Evolutionary conservation across 495 filamentous ascomycete genomes (phyloP), one percentile per base, ranked within the genome.

Genomic region (Parathielavia appendiculata): DNA sequence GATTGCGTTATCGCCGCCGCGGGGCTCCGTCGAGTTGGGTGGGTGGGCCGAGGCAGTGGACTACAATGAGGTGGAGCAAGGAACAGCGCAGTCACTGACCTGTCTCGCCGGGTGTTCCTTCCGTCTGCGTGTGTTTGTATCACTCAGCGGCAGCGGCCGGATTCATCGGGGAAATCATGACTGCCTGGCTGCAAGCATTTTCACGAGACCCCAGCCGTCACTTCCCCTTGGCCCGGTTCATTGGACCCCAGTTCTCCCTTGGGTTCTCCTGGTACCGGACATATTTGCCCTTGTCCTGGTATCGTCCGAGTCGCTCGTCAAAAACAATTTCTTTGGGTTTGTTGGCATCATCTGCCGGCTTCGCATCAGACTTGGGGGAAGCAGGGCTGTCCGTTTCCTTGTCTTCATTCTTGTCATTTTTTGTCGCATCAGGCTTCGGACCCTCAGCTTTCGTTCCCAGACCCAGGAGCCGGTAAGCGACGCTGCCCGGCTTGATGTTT

Each of bases 231-330:
- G 92, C 92, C 48, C 83, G 79, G 63, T 77, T 86, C 84, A 96
- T 85, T 0, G 93, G 93, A 0, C 93, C 93, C 93, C 93, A 98
- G 66, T 97, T 92, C 45, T 87, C 84, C 38, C 84, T 75, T 14
- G 93, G 93, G 67, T 97, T 97, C 30, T 82, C 66, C 75, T 95
- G 95, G 70, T 96, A 98, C 46, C 92, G 76, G 38, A 92, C 81
- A 19, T 91, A 73, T 47, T 85, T 85, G 57, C 79, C 85, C 52
- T 71, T 74, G 19, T 76, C 81, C 36, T 72, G 72, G 55, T 92
- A 84, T 58, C 75, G 85, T 0, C 91, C 93, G 16, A 96, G 78
- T 47, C 75, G 73, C 58, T 91, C 87, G 70, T 98, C 87, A 68
- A 98, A 97, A 0, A 89, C 81, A 22, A 97, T 80, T 43, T 89